Base-by-base conservation (phyloP, 352 stramenopile genomes). In the Globisporangium alternatum region DNA sequence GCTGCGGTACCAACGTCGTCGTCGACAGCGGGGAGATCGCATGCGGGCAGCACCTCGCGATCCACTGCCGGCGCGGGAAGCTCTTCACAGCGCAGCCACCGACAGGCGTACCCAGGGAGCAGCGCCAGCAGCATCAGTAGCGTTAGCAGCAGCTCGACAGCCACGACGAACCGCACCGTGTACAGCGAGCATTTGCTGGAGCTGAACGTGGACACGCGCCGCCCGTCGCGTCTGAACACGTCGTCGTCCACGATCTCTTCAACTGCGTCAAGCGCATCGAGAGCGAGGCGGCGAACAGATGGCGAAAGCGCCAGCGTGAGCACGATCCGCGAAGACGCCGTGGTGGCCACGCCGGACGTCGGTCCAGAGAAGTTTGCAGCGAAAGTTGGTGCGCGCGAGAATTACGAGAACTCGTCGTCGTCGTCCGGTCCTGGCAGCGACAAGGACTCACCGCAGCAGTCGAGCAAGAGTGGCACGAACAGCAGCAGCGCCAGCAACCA, bases 371-470 rank as follows among this genome's bases (percentile, higher is more conserved):
- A 80, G 22, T 84, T 81, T 54, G 74, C 69, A 19, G 65, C 70
- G 35, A 83, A 83, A 33, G 69, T 81, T 10, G 58, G 74, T 2
- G 57, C 62, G 8, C 66, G 66, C n/a, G 55, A 65, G 3, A 35
- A 62, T 6, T 53, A 74, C 48, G 68, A 81, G 47, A 71, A 66
- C 59, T 84, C 71, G 44, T 81, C 69, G 35, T 83, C 76, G 37
- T 86, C 76, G 7, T 77, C 75, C 0, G 72, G 76, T 6, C 74
- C 73, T 12, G 69, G 68, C 15, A 87, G 74, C 55, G 78, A 87
- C 49, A 78, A 78, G 48, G 76, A 84, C 47, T 61, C 69, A 9
- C 66, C 65, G 44, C 44, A 30, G 48, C 66, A 52, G 43, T 31
- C 41, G 51, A 57, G 30, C 30, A 54, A 22, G 62, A 52, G 30